Evolutionary conservation across 2,329 filamentous ascomycete species (phyloP).

Genomic region (Microcyclosporella mali): DNA sequence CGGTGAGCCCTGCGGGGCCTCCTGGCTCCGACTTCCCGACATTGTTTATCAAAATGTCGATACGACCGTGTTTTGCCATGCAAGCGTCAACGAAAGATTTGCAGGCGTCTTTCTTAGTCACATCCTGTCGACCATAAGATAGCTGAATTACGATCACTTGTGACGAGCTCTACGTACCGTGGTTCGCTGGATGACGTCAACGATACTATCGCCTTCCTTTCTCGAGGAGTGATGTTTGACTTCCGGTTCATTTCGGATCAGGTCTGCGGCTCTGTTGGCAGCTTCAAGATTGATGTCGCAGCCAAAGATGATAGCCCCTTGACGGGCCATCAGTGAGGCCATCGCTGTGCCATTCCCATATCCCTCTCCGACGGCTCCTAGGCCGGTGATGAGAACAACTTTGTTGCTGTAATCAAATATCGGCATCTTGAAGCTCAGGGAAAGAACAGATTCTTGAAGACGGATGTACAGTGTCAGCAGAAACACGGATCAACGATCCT

Average conservation of each 20-base stretch:
- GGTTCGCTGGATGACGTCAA: slow-evolving; percentile 20
- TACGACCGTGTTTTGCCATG: slow-evolving; percentile 47
- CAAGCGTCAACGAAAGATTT: slow-evolving; percentile 49
- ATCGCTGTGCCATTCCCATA: slow-evolving; percentile 43
- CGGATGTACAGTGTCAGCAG: too few relatives aligned
- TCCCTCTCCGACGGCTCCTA: slow-evolving; percentile 41
- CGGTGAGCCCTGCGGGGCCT: slow-evolving; percentile 43
- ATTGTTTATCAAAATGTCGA: slow-evolving; percentile 57
- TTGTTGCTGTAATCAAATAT: slow-evolving; percentile 40
- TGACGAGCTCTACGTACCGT: slow-evolving; percentile 13
- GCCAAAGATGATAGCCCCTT: slow-evolving; percentile 48
- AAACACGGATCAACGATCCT: too few relatives aligned
- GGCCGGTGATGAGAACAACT: slow-evolving; percentile 43
- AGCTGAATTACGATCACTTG: not conserved
- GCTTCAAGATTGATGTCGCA: slow-evolving; percentile 40
- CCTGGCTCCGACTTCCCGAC: slow-evolving; percentile 52
- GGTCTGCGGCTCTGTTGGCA: slow-evolving; percentile 21
- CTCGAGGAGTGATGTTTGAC: slow-evolving; percentile 15
- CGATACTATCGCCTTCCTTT: slow-evolving; percentile 7
- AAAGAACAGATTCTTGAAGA: too few relatives aligned
- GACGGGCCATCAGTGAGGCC: slow-evolving; percentile 40
- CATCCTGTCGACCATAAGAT: slow-evolving; percentile 33
- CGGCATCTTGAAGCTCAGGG: slow-evolving; percentile 2
- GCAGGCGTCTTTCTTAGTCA: slow-evolving; percentile 49
- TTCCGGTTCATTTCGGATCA: slow-evolving; percentile 20